A percentile compares a stretch with the other conserved stretches of the same genome.
phyloP scores from a whole-genome alignment of 1,284 basidiomycete species.

The Marasmius tenuissimus region DNA sequence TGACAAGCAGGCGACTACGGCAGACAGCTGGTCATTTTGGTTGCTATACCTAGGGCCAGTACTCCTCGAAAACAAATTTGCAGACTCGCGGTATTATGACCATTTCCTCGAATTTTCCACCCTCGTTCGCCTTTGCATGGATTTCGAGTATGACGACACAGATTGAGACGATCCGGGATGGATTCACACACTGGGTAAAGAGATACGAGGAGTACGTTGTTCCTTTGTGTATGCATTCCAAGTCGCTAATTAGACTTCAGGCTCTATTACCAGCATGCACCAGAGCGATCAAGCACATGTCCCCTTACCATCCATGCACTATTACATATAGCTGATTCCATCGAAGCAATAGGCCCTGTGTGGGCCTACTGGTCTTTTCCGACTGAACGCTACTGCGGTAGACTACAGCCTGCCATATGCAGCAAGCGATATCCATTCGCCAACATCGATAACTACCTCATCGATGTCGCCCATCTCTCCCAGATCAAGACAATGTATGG shows the following conservation, averaged over 20 bases:
- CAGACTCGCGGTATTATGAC: conserved; percentile 31
- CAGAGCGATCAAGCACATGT: conserved; percentile 1
- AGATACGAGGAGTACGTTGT: conserved; percentile 40
- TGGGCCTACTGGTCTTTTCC: conserved; percentile 46
- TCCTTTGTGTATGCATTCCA: background rate
- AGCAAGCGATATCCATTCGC: conserved; percentile 30
- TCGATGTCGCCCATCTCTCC: conserved; percentile 25
- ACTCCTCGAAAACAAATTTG: conserved; percentile 32
- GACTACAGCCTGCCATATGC: conserved; percentile 22
- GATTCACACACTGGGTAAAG: conserved; percentile 40
- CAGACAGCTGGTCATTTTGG: conserved; percentile 39
- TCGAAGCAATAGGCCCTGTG: conserved; percentile 33
- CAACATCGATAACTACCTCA: conserved; percentile 23
- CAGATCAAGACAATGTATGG: too few relatives aligned
- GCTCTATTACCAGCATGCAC: conserved; percentile 30
- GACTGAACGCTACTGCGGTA: conserved; percentile 34
- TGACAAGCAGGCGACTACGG: conserved; percentile 23
- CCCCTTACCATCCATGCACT: conserved; percentile 28
- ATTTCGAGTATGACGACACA: conserved; percentile 39
- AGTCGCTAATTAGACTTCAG: conserved; percentile 21
- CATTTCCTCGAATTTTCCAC: conserved; percentile 42
- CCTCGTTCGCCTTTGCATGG: conserved; percentile 38
- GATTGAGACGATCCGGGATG: conserved; percentile 27
- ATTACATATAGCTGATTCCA: conserved; percentile 29
- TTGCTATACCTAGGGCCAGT: conserved; percentile 37